These are phyloP conservation scores for Trametes elegans DNA, from an alignment of 768 basidiomycete genomes.

Conservation along the genomic window DNA sequence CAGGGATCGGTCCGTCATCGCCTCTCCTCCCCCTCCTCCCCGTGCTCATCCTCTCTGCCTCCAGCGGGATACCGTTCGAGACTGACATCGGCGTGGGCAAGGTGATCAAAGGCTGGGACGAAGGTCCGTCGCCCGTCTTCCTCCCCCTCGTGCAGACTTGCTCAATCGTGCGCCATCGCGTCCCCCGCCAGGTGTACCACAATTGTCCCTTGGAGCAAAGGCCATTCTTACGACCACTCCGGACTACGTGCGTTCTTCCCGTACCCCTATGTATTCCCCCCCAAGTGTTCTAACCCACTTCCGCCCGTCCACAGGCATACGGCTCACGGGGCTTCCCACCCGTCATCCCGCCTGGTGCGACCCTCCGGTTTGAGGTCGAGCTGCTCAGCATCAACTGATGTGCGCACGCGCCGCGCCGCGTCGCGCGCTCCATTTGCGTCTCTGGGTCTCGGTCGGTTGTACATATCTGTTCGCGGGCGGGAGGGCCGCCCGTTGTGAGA, in stretches of 20 bases:
- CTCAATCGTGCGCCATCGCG: conserved; percentile 16
- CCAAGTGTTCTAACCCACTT: conserved; percentile 4
- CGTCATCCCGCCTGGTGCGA: conserved; percentile 73
- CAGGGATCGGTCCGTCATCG: conserved; percentile 57
- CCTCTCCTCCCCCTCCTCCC: background rate
- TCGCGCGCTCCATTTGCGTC: background rate
- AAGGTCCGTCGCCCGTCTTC: conserved; percentile 50
- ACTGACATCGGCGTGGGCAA: conserved; percentile 76
- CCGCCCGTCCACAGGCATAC: conserved; percentile 51
- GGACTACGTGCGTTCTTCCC: conserved; percentile 64
- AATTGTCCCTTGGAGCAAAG: conserved; percentile 76
- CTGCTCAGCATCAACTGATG: conserved; percentile 63
- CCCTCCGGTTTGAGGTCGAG: conserved; percentile 82
- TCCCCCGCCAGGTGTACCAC: conserved; percentile 59
- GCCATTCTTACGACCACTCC: conserved; percentile 63
- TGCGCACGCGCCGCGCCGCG: background rate
- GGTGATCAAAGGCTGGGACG: conserved; percentile 91
- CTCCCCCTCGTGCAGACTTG: conserved; percentile 10
- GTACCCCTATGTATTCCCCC: background rate
- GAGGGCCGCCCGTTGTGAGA: conserved; percentile 16
- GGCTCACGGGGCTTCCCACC: conserved; percentile 75
- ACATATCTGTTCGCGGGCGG: conserved; percentile 16
- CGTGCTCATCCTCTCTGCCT: background rate
- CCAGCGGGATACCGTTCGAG: conserved; percentile 57
- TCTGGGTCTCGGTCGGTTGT: conserved; percentile 11